Evolutionary conservation across 805 yeast genomes (phyloP).

Genomic region (Lipomyces starkeyi): DNA sequence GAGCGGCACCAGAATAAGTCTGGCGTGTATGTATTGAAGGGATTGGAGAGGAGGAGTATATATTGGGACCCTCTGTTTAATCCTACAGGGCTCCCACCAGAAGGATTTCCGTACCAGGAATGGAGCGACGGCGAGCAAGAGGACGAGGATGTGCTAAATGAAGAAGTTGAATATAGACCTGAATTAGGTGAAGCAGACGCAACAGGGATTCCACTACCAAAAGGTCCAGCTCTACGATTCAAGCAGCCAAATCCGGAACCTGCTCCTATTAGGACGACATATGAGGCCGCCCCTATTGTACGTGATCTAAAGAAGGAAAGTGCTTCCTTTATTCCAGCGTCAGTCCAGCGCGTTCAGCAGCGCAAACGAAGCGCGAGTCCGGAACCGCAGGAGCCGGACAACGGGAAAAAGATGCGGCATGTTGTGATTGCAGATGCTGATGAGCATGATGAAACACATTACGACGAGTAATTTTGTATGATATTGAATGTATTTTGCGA

Average conservation of each 20-base stretch:
- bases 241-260: background rate
- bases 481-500: background rate
- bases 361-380: conserved; percentile 10
- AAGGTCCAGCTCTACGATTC: conserved; percentile 35
- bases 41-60: conserved; percentile 36
- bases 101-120: conserved; percentile 32
- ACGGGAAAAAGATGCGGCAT: conserved; percentile 13
- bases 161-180: conserved; percentile 21
- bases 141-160: conserved; percentile 14
- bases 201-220: conserved; percentile 36
- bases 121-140: conserved; percentile 26
- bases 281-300: conserved; percentile 41
- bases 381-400: background rate
- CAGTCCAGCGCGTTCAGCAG: conserved; percentile 29
- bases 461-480: conserved; percentile 1
- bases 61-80: conserved; percentile 40
- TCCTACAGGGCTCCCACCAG: conserved; percentile 39
- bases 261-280: conserved; percentile 27
- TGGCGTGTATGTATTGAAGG: conserved; percentile 33
- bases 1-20: conserved; percentile 30
- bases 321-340: conserved; percentile 37
- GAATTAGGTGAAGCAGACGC: conserved; percentile 27
- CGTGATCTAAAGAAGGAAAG: conserved; percentile 39
- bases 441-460: conserved; percentile 1
- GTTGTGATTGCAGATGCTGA: conserved; percentile 17